These are phyloP conservation scores for Nannochloropsis limnetica DNA, from an alignment of 352 stramenopile species.

Conservation along the genomic window DNA sequence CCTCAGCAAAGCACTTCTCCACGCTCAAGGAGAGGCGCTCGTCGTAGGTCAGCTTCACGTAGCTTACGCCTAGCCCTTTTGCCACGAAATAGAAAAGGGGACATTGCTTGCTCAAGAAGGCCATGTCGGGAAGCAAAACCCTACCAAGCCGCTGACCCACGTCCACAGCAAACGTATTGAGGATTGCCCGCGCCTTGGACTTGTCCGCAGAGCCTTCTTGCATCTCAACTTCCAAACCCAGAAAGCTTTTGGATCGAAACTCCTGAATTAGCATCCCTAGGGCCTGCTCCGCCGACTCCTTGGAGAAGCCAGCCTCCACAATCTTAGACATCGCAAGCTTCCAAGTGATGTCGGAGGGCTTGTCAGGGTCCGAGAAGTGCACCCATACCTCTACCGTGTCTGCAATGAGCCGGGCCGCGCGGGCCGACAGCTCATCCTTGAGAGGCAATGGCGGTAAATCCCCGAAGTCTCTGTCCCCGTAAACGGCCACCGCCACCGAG, in stretches of 20 bases:
- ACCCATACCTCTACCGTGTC: neutral
- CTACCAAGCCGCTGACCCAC: neutral
- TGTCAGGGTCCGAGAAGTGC: neutral
- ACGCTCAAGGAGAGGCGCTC: neutral
- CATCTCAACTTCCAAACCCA: neutral
- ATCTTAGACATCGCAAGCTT: constrained; percentile 2
- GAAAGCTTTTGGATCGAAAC: constrained; percentile 8
- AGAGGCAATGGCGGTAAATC: neutral
- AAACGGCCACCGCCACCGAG: neutral
- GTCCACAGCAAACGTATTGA: neutral
- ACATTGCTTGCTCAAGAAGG: neutral
- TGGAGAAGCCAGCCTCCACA: neutral
- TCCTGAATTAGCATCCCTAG: neutral
- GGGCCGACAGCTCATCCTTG: neutral
- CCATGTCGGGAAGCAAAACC: neutral
- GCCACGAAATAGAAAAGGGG: neutral
- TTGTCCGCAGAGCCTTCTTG: neutral
- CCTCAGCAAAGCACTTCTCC: constrained; percentile 10
- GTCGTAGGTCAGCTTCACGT: neutral
- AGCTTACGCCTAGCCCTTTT: neutral
- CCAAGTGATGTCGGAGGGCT: neutral
- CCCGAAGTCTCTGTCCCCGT: neutral
- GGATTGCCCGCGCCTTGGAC: neutral
- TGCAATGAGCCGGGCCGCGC: neutral
- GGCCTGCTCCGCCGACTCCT: constrained; percentile 1